Percentiles rank a stretch among this genome's conserved stretches.
These are phyloP conservation scores for Aspergillus intermedius DNA, from an alignment of 2,329 filamentous ascomycete species.

Conservation along the genomic window DNA sequence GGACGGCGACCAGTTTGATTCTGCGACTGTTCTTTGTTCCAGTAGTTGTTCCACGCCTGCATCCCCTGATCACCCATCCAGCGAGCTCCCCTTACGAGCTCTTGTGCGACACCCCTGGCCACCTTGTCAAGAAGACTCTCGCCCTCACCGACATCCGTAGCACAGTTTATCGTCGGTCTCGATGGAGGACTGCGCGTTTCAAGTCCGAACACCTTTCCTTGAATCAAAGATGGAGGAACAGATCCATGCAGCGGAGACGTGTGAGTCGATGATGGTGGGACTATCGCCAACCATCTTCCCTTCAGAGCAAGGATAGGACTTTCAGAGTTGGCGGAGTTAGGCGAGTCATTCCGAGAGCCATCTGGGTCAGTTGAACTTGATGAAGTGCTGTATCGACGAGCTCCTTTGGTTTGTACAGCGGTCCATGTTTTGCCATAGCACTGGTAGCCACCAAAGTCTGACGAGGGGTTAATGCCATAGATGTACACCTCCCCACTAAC, in stretches of 20 bases:
- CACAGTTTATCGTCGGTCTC: slow-evolving; percentile 38
- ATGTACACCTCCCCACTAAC: slow-evolving; percentile 82
- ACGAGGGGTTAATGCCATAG: slow-evolving; percentile 45
- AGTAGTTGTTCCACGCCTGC: slow-evolving; percentile 47
- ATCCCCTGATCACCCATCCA: slow-evolving; percentile 46
- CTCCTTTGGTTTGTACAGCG: slow-evolving; percentile 56
- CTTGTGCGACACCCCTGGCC: slow-evolving; percentile 44
- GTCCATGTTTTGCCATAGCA: slow-evolving; percentile 94
- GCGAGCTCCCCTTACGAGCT: slow-evolving; percentile 42
- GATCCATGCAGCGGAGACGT: slow-evolving; percentile 35
- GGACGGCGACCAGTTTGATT: slow-evolving; percentile 25
- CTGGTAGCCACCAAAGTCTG: slow-evolving; percentile 37
- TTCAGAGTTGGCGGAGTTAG: slow-evolving; percentile 22
- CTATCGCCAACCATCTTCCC: slow-evolving; percentile 43
- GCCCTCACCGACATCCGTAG: slow-evolving; percentile 41
- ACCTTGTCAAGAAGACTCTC: slow-evolving; percentile 44
- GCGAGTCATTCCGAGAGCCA: slow-evolving; percentile 34
- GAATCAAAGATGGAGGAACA: slow-evolving; percentile 30
- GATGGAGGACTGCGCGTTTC: slow-evolving; percentile 38
- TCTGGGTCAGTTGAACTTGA: slow-evolving; percentile 41
- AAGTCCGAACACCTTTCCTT: slow-evolving; percentile 34
- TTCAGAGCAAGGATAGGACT: slow-evolving; percentile 38
- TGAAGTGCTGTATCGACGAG: slow-evolving; percentile 41
- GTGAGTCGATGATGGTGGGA: slow-evolving; percentile 35
- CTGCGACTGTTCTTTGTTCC: slow-evolving; percentile 38